Evolutionary conservation across 2,329 filamentous ascomycete genomes (phyloP).

Genomic region (Moelleriella libera): DNA sequence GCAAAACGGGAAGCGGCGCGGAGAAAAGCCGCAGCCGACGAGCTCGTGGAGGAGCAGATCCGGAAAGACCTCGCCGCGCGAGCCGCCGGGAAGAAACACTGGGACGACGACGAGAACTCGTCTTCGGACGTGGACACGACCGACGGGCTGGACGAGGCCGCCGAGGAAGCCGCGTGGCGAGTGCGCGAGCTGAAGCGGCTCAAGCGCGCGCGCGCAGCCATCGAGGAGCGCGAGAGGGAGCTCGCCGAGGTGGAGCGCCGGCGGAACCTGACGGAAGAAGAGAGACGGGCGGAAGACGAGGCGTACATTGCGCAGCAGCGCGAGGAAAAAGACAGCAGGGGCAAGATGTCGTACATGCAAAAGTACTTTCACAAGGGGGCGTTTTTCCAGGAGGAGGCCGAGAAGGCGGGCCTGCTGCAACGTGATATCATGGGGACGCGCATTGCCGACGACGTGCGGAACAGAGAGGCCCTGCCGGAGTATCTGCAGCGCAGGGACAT

Average conservation of each 20-base stretch:
- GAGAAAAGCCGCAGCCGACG: constrained; percentile 54
- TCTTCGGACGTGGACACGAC: constrained; percentile 75
- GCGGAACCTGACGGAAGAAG: constrained; percentile 72
- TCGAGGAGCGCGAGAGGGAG: constrained; percentile 74
- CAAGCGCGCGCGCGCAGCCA: constrained; percentile 71
- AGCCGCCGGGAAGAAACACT: constrained; percentile 65
- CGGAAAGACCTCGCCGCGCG: constrained; percentile 65
- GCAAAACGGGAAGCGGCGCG: constrained; percentile 40
- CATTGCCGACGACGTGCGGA: constrained; percentile 70
- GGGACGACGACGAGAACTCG: constrained; percentile 65
- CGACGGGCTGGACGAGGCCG: constrained; percentile 73
- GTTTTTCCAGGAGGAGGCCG: constrained; percentile 77
- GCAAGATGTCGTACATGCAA: constrained; percentile 82
- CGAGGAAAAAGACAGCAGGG: constrained; percentile 62
- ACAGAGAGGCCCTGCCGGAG: constrained; percentile 73
- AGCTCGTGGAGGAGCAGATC: constrained; percentile 77
- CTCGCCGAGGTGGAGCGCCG: constrained; percentile 80
- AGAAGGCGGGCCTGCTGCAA: constrained; percentile 59
- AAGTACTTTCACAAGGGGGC: constrained; percentile 96
- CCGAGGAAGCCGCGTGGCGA: constrained; percentile 87
- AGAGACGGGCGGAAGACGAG: constrained; percentile 74
- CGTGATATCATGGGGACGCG: constrained; percentile 75
- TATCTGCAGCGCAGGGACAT: constrained; percentile 88
- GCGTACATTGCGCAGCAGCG: constrained; percentile 64
- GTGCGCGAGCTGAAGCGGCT: constrained; percentile 81